Evolutionary conservation across 495 filamentous ascomycete species (phyloP).

Genomic region (Podospora comata): DNA sequence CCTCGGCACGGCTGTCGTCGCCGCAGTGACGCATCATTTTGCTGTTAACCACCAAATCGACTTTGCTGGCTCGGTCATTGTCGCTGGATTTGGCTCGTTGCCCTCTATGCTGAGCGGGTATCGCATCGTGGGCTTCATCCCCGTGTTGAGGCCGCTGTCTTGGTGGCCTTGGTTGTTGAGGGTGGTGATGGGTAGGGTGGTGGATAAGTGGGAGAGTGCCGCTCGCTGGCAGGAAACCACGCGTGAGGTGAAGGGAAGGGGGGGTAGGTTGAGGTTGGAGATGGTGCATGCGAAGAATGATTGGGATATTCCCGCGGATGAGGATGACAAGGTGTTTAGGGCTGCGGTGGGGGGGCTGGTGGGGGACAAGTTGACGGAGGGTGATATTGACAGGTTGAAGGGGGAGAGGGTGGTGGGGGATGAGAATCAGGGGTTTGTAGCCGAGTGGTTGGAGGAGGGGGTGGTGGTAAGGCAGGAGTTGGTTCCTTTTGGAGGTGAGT

Average conservation of each 20-base stretch:
- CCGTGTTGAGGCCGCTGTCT: slow-evolving; percentile 70
- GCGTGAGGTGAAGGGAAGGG: slow-evolving; percentile 41
- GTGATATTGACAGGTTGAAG: slow-evolving; percentile 40
- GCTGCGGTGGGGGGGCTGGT: slow-evolving; percentile 53
- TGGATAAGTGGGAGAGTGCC: slow-evolving; percentile 54
- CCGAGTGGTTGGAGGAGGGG: slow-evolving; percentile 39
- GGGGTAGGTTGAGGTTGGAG: slow-evolving; percentile 55
- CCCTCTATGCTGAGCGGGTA: slow-evolving; percentile 62
- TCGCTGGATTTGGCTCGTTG: slow-evolving; percentile 75
- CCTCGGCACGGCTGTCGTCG: slow-evolving; percentile 80
- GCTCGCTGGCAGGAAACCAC: slow-evolving; percentile 45
- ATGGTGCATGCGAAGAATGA: slow-evolving; percentile 75
- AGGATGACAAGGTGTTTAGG: slow-evolving; percentile 55
- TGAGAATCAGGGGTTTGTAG: slow-evolving; percentile 42
- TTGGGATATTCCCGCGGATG: slow-evolving; percentile 66
- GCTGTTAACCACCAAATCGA: slow-evolving; percentile 40
- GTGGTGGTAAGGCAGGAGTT: slow-evolving; percentile 52
- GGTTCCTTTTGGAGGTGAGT: slow-evolving; percentile 56
- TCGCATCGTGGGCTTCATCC: slow-evolving; percentile 68
- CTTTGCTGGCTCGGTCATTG: slow-evolving; percentile 69
- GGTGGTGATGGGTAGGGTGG: slow-evolving; percentile 40
- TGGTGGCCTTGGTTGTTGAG: slow-evolving; percentile 43
- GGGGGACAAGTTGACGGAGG: slow-evolving; percentile 28
- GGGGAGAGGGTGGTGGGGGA: slow-evolving; percentile 34
- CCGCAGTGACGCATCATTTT: slow-evolving; percentile 68